Evolutionary conservation across 2,329 filamentous ascomycete genomes (phyloP), one percentile per base, ranked within the genome.

Genomic region (Scleromitrula shiraiana): DNA sequence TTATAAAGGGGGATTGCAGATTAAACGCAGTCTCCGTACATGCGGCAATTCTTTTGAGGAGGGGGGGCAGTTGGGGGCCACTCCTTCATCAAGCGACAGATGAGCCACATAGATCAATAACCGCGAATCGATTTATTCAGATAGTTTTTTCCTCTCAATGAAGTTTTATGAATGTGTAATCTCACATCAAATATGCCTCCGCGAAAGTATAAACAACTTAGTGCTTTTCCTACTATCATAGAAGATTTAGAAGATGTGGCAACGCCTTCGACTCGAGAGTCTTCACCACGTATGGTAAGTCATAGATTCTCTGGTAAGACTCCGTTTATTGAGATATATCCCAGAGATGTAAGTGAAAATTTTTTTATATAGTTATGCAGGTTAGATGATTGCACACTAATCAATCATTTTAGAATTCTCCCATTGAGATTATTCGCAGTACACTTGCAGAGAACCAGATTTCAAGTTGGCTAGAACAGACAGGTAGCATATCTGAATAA

Each of bases 1-100:
- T 10, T 19, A 9, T 10, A 7, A 22, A 44, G 41, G 41, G 41
- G 41, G 23, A 37, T 45, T 29, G n/a, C 17, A 6, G 26, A 33
- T 32, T 45, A 29, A 45, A 45, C 37, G 22, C 9, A 37, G 32
- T 10, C 17, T 36, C 20, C 30, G 36, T 45, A 37, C 32, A 45
- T 12, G 32, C 23, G 42, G 42, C 23, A 15, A 20, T 27, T 23
- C n/a, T 5, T 27, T 38, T 5, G 30, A 15, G 30, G 7, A 8
- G 30, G 30, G 30, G 7, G 2, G 30, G 9, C 29, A 12, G 9
- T 17, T 37, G 42, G 42, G 42, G 42, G 42, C 42, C 22, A 27
- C 19, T 36, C 17, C 32, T 36, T 15, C 23, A 29, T 17, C 15
- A 7, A 22, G 23, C 19, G 12, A 36, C 10, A 33, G 15, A 22